These are phyloP conservation scores for Sanghuangporus weigelae DNA, from an alignment of 1,284 basidiomycete genomes.

Conservation along the genomic window DNA sequence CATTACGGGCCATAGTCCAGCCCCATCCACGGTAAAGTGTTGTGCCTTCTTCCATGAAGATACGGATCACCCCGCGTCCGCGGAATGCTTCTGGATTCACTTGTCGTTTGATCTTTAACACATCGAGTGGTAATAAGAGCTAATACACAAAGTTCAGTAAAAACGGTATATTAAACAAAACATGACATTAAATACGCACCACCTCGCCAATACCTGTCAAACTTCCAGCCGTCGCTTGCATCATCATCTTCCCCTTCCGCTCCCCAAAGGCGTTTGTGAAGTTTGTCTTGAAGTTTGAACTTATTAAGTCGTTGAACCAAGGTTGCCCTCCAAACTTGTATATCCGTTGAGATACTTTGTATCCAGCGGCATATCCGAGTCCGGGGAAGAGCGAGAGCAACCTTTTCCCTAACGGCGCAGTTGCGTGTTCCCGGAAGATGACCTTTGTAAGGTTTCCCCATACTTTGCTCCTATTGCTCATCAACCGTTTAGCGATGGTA, in stretches of 20 bases:
- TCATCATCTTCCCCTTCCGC: conserved; percentile 92
- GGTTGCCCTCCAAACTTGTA: conserved; percentile 99
- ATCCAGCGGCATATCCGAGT: conserved; percentile 95
- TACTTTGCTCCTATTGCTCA: conserved; percentile 92
- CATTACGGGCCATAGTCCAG: conserved; percentile 98
- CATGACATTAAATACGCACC: conserved; percentile 40
- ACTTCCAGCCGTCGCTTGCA: conserved; percentile 92
- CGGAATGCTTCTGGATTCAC: conserved; percentile 96
- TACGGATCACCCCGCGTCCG: conserved; percentile 84
- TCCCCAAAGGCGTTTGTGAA: conserved; percentile 92
- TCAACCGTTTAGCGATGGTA: conserved; percentile 94
- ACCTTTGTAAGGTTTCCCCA: conserved; percentile 60
- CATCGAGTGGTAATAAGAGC: conserved; percentile 92
- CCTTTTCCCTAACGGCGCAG: conserved; percentile 64
- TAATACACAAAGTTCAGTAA: conserved; percentile 23
- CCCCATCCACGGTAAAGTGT: conserved; percentile 96
- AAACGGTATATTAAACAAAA: background rate
- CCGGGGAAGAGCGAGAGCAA: conserved; percentile 94
- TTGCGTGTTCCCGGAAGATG: conserved; percentile 85
- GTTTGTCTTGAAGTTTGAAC: conserved; percentile 64
- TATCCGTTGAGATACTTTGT: conserved; percentile 91
- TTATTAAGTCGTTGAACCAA: conserved; percentile 92
- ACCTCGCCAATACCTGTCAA: conserved; percentile 97
- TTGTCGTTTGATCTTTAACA: conserved; percentile 97
- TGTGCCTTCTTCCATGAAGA: conserved; percentile 89